These are phyloP conservation scores for Endoconidiophora laricicola DNA, from an alignment of 2,329 filamentous ascomycete genomes.

Conservation along the genomic window DNA sequence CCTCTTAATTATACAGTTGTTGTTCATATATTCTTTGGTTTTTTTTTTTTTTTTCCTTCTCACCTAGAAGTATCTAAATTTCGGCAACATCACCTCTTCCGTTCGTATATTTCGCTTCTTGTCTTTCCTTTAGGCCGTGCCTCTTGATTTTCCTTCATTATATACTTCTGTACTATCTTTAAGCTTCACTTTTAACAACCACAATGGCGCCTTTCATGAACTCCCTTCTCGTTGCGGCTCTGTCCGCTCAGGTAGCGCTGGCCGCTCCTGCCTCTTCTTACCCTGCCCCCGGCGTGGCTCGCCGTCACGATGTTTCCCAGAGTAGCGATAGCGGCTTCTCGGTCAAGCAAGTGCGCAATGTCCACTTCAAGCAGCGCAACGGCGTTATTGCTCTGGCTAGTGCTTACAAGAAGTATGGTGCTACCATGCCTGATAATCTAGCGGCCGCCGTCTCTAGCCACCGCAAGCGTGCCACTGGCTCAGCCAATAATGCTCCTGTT, in stretches of 20 bases:
- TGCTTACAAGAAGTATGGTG: conserved; percentile 24
- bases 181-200: background rate
- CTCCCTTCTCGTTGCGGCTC: conserved; percentile 13
- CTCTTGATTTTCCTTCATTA: background rate
- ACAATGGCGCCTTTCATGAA: conserved; percentile 11
- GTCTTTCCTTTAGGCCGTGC: background rate
- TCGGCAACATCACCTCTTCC: background rate
- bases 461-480: conserved; percentile 19
- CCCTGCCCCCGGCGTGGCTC: background rate
- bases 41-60: background rate
- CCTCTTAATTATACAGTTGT: conserved; percentile 21
- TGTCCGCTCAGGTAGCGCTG: conserved; percentile 15
- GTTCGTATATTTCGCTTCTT: background rate
- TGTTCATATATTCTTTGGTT: conserved; percentile 16
- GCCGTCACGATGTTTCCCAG: background rate
- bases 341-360: conserved; percentile 23
- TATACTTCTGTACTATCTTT: background rate
- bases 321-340: conserved; percentile 14
- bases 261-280: conserved; percentile 5
- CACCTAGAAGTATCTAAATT: background rate
- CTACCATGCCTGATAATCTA: conserved; percentile 20
- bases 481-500: conserved; percentile 17
- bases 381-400: conserved; percentile 22
- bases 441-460: conserved; percentile 14
- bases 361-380: conserved; percentile 19